A percentile compares a stretch with the other conserved stretches of the same genome.
Evolutionary conservation across 2,329 filamentous ascomycete genomes (phyloP).

Genomic region (Aquanectria penicillioides): DNA sequence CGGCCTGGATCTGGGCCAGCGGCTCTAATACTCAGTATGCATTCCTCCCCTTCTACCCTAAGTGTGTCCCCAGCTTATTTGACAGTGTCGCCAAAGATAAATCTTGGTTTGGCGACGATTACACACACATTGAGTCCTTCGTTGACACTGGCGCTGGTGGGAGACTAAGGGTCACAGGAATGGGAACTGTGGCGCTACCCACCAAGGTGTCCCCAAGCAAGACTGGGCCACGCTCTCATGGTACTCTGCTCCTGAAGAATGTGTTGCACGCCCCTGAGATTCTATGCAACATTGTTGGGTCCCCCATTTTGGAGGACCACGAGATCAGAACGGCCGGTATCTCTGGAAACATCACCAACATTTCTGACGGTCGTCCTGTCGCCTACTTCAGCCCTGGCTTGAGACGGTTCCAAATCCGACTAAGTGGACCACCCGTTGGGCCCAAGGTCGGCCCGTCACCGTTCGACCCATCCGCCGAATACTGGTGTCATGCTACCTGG

Average conservation of each 20-base stretch:
- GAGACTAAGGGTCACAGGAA: conserved; percentile 4
- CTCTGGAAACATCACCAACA: background rate
- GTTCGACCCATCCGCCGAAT: background rate
- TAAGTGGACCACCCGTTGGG: conserved; percentile 7
- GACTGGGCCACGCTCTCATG: conserved; percentile 2
- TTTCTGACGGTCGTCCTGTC: background rate
- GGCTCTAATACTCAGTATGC: background rate
- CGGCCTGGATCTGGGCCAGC: background rate
- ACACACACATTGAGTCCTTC: conserved; percentile 3
- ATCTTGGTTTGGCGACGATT: conserved; percentile 26
- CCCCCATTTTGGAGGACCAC: background rate
- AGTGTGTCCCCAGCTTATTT: background rate
- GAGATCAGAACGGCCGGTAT: background rate
- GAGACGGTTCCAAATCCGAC: background rate
- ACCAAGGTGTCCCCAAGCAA: conserved; percentile 1
- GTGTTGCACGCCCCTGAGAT: conserved; percentile 27
- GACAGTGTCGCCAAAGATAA: conserved; percentile 22
- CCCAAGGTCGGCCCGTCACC: conserved; percentile 10
- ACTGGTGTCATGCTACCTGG: background rate
- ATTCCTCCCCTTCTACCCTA: too few relatives aligned
- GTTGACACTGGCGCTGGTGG: background rate
- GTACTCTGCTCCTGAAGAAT: conserved; percentile 19
- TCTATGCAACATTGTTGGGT: conserved; percentile 17
- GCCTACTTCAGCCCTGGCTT: background rate
- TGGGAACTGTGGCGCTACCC: conserved; percentile 13